Evolutionary conservation across 306 rosid species (phyloP).

Genomic region (Prunus padus): DNA sequence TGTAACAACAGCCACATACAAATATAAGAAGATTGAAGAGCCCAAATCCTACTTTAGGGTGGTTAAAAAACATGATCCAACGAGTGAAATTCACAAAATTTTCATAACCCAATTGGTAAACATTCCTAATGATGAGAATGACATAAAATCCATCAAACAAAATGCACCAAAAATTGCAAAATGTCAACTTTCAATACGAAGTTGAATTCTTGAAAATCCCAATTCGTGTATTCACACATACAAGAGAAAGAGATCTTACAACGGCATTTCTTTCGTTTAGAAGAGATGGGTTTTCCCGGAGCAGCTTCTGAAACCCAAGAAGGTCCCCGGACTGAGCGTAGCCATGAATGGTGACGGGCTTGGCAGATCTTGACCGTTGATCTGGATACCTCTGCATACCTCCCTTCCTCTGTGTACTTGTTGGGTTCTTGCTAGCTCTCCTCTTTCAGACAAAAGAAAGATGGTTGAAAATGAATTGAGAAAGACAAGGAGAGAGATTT

Average conservation of each 20-base stretch:
- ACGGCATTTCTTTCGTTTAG: constrained; percentile 77
- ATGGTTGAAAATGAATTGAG: constrained; percentile 3
- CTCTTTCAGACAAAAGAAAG: background rate
- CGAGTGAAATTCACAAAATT: background rate
- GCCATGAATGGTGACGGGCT: constrained; percentile 70
- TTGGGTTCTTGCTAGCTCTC: background rate
- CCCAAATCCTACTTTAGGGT: background rate
- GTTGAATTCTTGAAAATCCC: constrained; percentile 7
- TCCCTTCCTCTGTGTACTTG: background rate
- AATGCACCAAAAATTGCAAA: background rate
- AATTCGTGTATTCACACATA: background rate
- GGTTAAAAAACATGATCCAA: background rate
- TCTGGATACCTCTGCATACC: constrained; percentile 63
- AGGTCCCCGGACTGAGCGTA: constrained; percentile 76
- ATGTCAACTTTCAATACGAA: background rate
- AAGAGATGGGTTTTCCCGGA: constrained; percentile 70
- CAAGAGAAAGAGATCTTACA: constrained; percentile 48
- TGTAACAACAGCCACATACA: background rate
- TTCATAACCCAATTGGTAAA: background rate
- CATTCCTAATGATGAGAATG: background rate
- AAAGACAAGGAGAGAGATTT: constrained; percentile 1
- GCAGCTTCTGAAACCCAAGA: constrained; percentile 66
- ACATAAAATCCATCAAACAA: background rate
- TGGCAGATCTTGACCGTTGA: constrained; percentile 67
- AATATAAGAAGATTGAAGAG: background rate